Base-by-base conservation (phyloP, 371 early-diverging fungal genomes). In the Smittium culicis region DNA sequence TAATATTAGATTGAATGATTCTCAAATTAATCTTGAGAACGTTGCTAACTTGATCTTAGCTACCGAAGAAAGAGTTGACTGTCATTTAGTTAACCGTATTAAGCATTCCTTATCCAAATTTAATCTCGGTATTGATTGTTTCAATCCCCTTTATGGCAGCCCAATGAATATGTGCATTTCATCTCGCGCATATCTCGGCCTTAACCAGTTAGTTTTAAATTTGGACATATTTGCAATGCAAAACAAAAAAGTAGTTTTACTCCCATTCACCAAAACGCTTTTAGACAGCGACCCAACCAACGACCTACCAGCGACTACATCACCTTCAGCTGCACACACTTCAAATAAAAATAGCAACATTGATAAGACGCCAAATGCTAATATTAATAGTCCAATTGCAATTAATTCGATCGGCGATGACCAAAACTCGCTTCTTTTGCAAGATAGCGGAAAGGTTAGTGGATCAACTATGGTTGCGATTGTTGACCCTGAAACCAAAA, bases 401-500 rank as follows among this genome's bases (percentile, higher is more conserved):
- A n/a, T n/a, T n/a, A n/a, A n/a, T n/a, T n/a, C n/a, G n/a, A n/a
- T n/a, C n/a, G n/a, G n/a, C n/a, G 45, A 45, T 5, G n/a, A n/a
- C n/a, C 45, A 45, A 45, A 86, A 60, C 70, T 83, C 80, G 20
- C 66, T 90, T 30, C 66, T 85, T 67, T 71, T 92, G 34, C 86
- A 89, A 69, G 91, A 91, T 69, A 85, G 86, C 27, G 91, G 92
- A 68, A 88, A 81, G 75, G 74, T 84, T 0, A 80, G 85, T 14
- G 83, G 85, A 67, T 84, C 86, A 69, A 89, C 93, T 0, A 87
- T 88, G 77, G 83, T 90, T 1, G 93, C 90, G 28, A 88, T 92
- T 67, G 90, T 91, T 34, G 84, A 92, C 65, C 90, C 91, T 0
- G 81, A 79, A 30, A 86, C 88, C 1, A 75, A 73, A 2, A 79